Evolutionary conservation across 495 filamentous ascomycete genomes (phyloP), one percentile per base, ranked within the genome.

Genomic region (Evansstolkia leycettana): DNA sequence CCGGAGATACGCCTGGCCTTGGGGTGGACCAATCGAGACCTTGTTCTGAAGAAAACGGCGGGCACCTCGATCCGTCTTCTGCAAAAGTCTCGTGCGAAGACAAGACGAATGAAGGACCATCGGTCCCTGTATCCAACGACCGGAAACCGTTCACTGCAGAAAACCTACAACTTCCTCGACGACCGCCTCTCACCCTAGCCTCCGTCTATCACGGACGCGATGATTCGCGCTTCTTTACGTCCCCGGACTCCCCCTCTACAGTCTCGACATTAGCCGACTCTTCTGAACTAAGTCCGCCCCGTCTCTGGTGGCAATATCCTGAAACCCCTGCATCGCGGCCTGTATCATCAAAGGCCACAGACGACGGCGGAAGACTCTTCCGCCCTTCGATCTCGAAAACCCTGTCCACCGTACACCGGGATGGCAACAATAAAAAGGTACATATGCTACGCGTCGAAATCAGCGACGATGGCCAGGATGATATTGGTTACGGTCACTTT

Each of bases 381-480:
- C 60, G 51, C 5, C 52, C 55, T 14, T 36, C 48, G 14, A 55
- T 65, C 31, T 56, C 60, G 6, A 59, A 59, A 36, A 45, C 54
- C 11, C 42, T 63, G 8, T 52, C 61, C 7, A 55, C 55, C 12
- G 7, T 61, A 15, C 48, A 54, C 3, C 48, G 46, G 5, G 47
- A 49, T 13, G 47, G 46, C 30, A 62, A 50, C 15, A 50, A 47
- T 30, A 62, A 62, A 30, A 58, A 64, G 14, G 41, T 67, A 24
- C 53, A 67, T 7, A 30, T 62, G 18, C 28, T 65, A n/a, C 63
- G 60, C 14, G 19, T 67, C 28, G 61, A 65, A 46, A 57, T 67
- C 39, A 61, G 55, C 29, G 58, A 64, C 31, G 47, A 55, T 2
- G 10, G 28, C 17, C 44, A 44, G 40, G 52, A 59, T 17, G 58